A percentile compares a stretch with the other conserved stretches of the same genome.
Conservation (phyloP, 2,329 filamentous ascomycete genomes). For the Parastagonospora nodorum region DNA sequence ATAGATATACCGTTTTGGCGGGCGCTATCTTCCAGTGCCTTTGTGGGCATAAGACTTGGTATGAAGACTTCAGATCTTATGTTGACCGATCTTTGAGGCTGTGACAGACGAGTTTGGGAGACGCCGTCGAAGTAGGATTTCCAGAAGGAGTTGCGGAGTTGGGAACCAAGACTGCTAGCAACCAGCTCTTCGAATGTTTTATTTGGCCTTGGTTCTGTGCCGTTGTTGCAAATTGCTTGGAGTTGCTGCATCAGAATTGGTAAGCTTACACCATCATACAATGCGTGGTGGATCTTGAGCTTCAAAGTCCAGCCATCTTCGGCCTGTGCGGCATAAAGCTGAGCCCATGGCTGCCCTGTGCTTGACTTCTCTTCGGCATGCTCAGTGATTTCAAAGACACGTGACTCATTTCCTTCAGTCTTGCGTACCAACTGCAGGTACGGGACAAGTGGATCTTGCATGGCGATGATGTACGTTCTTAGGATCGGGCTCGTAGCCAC, state of each 20-base stretch:
- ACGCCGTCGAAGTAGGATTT: slow-evolving; percentile 49
- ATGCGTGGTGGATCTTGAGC: slow-evolving; percentile 75
- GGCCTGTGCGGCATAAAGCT: slow-evolving; percentile 43
- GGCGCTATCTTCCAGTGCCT: slow-evolving; percentile 50
- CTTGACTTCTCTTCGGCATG: slow-evolving; percentile 11
- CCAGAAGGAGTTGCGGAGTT: slow-evolving; percentile 56
- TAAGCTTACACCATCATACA: slow-evolving; percentile 87
- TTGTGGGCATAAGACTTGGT: slow-evolving; percentile 53
- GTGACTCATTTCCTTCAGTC: slow-evolving; percentile 36
- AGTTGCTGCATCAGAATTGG: slow-evolving; percentile 64
- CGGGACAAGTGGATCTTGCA: slow-evolving; percentile 52
- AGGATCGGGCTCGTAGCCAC: slow-evolving; percentile 65
- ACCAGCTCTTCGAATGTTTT: slow-evolving; percentile 51
- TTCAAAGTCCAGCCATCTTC: slow-evolving; percentile 43
- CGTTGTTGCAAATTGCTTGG: slow-evolving; percentile 48
- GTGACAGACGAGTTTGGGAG: slow-evolving; percentile 9
- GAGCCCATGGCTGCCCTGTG: slow-evolving; percentile 38
- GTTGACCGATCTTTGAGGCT: slow-evolving; percentile 34
- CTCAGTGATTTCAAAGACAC: slow-evolving; percentile 35
- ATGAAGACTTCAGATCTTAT: slow-evolving; percentile 53
- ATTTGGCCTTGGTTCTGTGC: slow-evolving; percentile 14
- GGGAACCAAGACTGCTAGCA: slow-evolving; percentile 15
- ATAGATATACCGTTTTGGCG: slow-evolving; percentile 63
- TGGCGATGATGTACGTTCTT: slow-evolving; percentile 68
- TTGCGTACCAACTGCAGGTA: slow-evolving; percentile 68